A percentile compares a stretch with the other conserved stretches of the same genome.
These are phyloP conservation scores for Pluteus cervinus DNA, from an alignment of 768 basidiomycete genomes.

Conservation along the genomic window DNA sequence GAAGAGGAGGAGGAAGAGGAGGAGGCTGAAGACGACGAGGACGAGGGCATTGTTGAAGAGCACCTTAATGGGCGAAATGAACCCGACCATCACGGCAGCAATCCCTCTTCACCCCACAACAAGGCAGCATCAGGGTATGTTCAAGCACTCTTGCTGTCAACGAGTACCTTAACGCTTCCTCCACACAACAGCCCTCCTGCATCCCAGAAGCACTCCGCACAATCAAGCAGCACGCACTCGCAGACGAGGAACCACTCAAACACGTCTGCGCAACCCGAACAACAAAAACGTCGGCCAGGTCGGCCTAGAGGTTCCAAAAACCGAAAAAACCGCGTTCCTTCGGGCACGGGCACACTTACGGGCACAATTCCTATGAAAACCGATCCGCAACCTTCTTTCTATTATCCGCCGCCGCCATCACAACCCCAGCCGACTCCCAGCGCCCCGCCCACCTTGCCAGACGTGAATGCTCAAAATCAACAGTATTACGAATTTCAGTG, in stretches of 20 bases:
- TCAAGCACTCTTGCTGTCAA: constrained; percentile 3
- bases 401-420: constrained; percentile 31
- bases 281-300: constrained; percentile 64
- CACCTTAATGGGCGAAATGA: constrained; percentile 51
- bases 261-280: constrained; percentile 22
- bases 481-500: constrained; percentile 85
- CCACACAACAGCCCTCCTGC: too few species aligned
- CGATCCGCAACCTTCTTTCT: constrained; percentile 31
- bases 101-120: constrained; percentile 28
- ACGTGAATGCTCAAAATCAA: constrained; percentile 61
- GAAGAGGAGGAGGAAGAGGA: constrained; percentile 50
- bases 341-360: constrained; percentile 22
- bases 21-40: constrained; percentile 63
- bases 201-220: too few species aligned
- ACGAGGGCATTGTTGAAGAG: constrained; percentile 68
- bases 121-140: constrained; percentile 22
- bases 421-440: constrained; percentile 19
- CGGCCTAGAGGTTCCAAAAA: constrained; percentile 79
- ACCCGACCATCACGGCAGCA: constrained; percentile 33
- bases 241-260: constrained; percentile 12
- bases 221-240: constrained; percentile 15
- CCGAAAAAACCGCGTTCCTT: constrained; percentile 38
- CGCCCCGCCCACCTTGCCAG: constrained; percentile 35
- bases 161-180: too few species aligned
- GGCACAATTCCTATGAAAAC: too few species aligned